phyloP scores from a whole-genome alignment of 2,329 filamentous ascomycete species.

The Fonsecaea erecta region DNA sequence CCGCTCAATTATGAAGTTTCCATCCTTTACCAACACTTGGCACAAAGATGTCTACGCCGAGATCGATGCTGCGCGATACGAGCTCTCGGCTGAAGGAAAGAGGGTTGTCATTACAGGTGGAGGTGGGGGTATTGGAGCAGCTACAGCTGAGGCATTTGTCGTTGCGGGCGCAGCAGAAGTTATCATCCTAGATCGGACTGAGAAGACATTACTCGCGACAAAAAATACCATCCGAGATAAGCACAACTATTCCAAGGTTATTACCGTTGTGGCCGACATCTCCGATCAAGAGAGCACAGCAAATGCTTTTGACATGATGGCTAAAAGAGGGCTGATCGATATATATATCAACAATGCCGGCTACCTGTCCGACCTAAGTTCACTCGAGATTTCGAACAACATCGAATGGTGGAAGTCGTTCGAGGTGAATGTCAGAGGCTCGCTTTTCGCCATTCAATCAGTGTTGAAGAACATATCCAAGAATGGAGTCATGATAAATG shows the following conservation, averaged over 20 bases:
- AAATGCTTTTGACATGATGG: constrained; percentile 5
- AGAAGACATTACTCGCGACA: too few species aligned
- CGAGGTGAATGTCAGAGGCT: constrained; percentile 19
- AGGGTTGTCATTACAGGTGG: constrained; percentile 13
- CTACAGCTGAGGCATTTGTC: constrained; percentile 19
- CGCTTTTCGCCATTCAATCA: constrained; percentile 18
- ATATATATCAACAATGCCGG: constrained; percentile 15
- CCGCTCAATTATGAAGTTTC: too few species aligned
- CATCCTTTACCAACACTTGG: constrained; percentile 19
- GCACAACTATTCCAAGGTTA: too few species aligned
- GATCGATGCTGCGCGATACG: neutral
- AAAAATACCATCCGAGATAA: too few species aligned
- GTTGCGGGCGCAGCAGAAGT: constrained; percentile 2
- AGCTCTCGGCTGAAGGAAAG: constrained; percentile 15
- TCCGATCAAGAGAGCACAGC: too few species aligned
- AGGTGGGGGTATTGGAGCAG: constrained; percentile 15
- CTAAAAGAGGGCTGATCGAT: constrained; percentile 7
- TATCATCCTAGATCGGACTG: constrained; percentile 16
- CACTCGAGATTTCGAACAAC: constrained; percentile 7
- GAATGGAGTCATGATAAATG: constrained; percentile 10
- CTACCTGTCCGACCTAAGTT: neutral
- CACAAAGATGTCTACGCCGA: constrained; percentile 3
- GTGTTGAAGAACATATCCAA: constrained; percentile 4
- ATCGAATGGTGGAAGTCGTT: constrained; percentile 19
- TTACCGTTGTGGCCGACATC: too few species aligned